Percentiles rank a stretch among this genome's conserved stretches.
These are phyloP conservation scores for Cercospora zeina DNA, from an alignment of 2,329 filamentous ascomycete species.

Conservation along the genomic window DNA sequence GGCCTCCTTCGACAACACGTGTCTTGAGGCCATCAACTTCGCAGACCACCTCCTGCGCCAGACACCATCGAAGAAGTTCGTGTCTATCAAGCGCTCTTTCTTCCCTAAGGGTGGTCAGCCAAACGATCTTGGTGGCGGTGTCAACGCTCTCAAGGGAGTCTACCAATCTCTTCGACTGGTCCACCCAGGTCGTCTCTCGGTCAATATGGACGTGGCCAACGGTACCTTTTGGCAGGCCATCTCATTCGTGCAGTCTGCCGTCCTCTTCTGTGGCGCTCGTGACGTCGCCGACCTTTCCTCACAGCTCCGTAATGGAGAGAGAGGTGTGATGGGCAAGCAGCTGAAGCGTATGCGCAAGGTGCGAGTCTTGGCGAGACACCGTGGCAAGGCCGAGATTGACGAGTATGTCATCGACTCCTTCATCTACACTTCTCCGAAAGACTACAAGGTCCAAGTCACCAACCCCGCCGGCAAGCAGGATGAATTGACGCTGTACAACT, in stretches of 20 bases:
- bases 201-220: slow-evolving; percentile 92
- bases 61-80: slow-evolving; percentile 66
- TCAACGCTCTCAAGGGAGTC: slow-evolving; percentile 83
- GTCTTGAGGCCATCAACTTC: slow-evolving; percentile 83
- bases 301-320: slow-evolving; percentile 28
- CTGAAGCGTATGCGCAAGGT: slow-evolving; percentile 48
- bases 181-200: slow-evolving; percentile 59
- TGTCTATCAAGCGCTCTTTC: slow-evolving; percentile 78
- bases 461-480: slow-evolving; percentile 41
- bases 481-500: slow-evolving; percentile 58
- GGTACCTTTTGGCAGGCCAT: slow-evolving; percentile 75
- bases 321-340: slow-evolving; percentile 32
- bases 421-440: slow-evolving; percentile 45
- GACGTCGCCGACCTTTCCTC: slow-evolving; percentile 36
- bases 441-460: slow-evolving; percentile 48
- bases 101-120: slow-evolving; percentile 60
- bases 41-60: slow-evolving; percentile 86
- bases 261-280: slow-evolving; percentile 36
- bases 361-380: slow-evolving; percentile 46
- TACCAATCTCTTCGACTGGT: slow-evolving; percentile 82
- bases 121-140: slow-evolving; percentile 60
- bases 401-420: slow-evolving; percentile 56
- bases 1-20: slow-evolving; percentile 62
- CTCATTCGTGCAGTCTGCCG: slow-evolving; percentile 42
- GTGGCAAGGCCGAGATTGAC: slow-evolving; percentile 37